Percentiles rank a stretch among this genome's conserved stretches.
These are phyloP conservation scores for Jamesozyma rosinii DNA, from an alignment of 805 yeast species.

Conservation along the genomic window DNA sequence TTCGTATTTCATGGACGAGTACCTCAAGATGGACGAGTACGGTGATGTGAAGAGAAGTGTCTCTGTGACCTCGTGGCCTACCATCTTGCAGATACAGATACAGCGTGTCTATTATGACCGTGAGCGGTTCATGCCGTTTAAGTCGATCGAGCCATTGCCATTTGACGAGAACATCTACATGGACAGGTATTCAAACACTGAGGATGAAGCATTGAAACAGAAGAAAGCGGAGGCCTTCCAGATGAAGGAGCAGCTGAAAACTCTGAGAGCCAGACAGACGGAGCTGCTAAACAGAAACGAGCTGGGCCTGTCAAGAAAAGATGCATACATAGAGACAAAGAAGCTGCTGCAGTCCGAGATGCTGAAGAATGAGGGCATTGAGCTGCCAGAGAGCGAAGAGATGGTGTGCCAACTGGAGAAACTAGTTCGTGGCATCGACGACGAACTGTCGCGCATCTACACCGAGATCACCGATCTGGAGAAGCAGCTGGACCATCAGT, in stretches of 20 bases:
- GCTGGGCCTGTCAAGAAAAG: constrained; percentile 41
- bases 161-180: constrained; percentile 69
- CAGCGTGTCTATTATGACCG: constrained; percentile 90
- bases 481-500: constrained; percentile 47
- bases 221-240: constrained; percentile 46
- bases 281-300: constrained; percentile 40
- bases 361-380: constrained; percentile 37
- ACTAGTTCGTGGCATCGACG: constrained; percentile 36
- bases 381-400: constrained; percentile 19
- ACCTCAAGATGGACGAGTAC: constrained; percentile 54
- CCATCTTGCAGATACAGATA: constrained; percentile 80
- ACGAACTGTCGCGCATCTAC: constrained; percentile 37
- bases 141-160: constrained; percentile 73
- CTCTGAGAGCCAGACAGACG: constrained; percentile 37
- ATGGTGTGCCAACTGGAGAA: constrained; percentile 30
- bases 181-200: constrained; percentile 78
- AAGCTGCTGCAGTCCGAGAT: constrained; percentile 43
- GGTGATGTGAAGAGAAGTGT: constrained; percentile 68
- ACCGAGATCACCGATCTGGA: constrained; percentile 38
- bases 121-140: constrained; percentile 61
- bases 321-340: constrained; percentile 46
- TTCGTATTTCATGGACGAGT: constrained; percentile 62
- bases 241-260: constrained; percentile 51
- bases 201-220: constrained; percentile 41
- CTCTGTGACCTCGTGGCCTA: constrained; percentile 64